These are phyloP conservation scores for Boletellus deceptivus DNA, from an alignment of 1,284 basidiomycete genomes.

Conservation along the genomic window DNA sequence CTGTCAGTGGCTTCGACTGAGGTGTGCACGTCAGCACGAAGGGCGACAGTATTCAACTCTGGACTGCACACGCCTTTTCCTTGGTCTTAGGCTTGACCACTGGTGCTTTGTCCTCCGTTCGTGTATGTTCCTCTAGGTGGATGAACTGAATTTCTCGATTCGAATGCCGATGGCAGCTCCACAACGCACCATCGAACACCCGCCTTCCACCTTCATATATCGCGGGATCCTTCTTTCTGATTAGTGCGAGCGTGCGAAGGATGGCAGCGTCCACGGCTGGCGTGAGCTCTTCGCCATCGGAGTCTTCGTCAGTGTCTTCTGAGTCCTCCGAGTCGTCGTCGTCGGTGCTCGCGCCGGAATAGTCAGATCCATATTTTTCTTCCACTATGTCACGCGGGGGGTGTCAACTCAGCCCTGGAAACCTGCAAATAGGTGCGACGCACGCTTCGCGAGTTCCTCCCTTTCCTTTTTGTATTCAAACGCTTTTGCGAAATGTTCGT, in stretches of 20 bases:
- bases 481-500: conserved; percentile 81
- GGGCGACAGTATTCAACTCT: neutral
- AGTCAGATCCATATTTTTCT: conserved; percentile 82
- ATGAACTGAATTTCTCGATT: neutral
- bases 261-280: conserved; percentile 95
- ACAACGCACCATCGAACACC: conserved; percentile 69
- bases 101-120: conserved; percentile 36
- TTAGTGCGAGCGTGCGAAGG: conserved; percentile 85
- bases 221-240: conserved; percentile 79
- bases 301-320: conserved; percentile 86
- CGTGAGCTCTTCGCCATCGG: conserved; percentile 94
- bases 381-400: conserved; percentile 52
- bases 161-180: neutral
- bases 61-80: conserved; percentile 47
- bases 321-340: conserved; percentile 67
- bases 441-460: conserved; percentile 78
- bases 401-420: neutral
- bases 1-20: conserved; percentile 59
- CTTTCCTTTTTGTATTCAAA: conserved; percentile 79
- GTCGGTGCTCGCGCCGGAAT: conserved; percentile 59
- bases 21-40: conserved; percentile 3
- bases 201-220: conserved; percentile 74
- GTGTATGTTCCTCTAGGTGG: conserved; percentile 61
- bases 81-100: conserved; percentile 33
- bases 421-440: conserved; percentile 28